A percentile compares a stretch with the other conserved stretches of the same genome.
These are phyloP conservation scores for Somion occarium DNA, from an alignment of 1,284 basidiomycete genomes.

Conservation along the genomic window DNA sequence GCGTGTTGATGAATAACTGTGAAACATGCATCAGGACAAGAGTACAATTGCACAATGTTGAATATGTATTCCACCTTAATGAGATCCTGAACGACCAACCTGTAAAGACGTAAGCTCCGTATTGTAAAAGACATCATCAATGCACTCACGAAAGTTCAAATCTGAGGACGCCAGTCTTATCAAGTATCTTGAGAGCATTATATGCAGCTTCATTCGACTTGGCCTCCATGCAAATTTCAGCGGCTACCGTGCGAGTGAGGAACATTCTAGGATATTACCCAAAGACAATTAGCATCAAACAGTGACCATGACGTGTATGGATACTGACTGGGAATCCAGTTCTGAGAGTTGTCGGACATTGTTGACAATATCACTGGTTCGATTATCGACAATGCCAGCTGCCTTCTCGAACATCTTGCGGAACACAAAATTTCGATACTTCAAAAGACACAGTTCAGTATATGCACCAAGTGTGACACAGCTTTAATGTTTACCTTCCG, in stretches of 20 bases:
- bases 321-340: constrained; percentile 56
- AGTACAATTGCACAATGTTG: not conserved
- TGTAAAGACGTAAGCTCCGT: constrained; percentile 21
- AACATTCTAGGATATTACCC: constrained; percentile 63
- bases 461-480: not conserved
- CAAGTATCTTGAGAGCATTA: constrained; percentile 56
- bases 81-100: constrained; percentile 52
- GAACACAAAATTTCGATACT: constrained; percentile 79
- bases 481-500: constrained; percentile 44
- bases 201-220: constrained; percentile 65
- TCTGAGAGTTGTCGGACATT: constrained; percentile 66
- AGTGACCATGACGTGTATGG: constrained; percentile 7
- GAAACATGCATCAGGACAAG: constrained; percentile 7
- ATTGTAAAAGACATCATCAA: constrained; percentile 4
- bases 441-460: not conserved
- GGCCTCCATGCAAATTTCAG: constrained; percentile 74
- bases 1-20: constrained; percentile 63
- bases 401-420: constrained; percentile 76
- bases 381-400: constrained; percentile 41
- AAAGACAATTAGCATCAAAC: constrained; percentile 4
- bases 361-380: constrained; percentile 55
- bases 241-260: constrained; percentile 70
- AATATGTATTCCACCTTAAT: constrained; percentile 43
- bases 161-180: constrained; percentile 53
- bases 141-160: constrained; percentile 47